Conservation (phyloP, 768 basidiomycete genomes). For the Mrakia blollopis region DNA sequence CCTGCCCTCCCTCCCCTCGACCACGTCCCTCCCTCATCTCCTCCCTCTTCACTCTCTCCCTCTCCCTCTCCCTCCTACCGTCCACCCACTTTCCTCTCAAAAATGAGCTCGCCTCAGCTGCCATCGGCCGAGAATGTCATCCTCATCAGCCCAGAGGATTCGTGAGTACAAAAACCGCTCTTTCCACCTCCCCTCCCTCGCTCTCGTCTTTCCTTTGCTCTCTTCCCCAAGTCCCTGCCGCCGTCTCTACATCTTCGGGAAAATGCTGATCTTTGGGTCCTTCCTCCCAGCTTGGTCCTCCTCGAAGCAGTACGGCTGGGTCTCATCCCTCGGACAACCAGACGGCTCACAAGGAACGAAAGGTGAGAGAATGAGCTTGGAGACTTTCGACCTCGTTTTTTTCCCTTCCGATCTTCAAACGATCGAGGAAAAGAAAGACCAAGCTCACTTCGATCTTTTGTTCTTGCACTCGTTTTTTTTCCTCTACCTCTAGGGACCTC, state of each 20-base stretch:
- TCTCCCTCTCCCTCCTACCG: not conserved
- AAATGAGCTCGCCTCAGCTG: slow-evolving; percentile 35
- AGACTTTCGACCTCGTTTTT: not conserved
- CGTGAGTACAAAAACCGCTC: slow-evolving; percentile 39
- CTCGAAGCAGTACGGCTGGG: slow-evolving; percentile 41
- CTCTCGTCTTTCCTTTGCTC: not conserved
- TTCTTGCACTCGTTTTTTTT: not conserved
- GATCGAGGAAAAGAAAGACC: too few relatives aligned
- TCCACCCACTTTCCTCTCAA: not conserved
- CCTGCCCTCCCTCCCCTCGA: not conserved
- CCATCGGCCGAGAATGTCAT: slow-evolving; percentile 41
- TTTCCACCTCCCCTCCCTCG: not conserved
- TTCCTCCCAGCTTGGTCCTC: slow-evolving; percentile 37
- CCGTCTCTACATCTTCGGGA: not conserved
- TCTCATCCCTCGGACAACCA: slow-evolving; percentile 40
- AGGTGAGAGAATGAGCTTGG: too few relatives aligned
- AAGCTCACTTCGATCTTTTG: not conserved
- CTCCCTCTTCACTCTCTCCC: not conserved
- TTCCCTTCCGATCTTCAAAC: not conserved
- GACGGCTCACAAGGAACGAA: slow-evolving; percentile 36
- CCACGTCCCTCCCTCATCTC: not conserved
- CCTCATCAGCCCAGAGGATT: slow-evolving; percentile 40
- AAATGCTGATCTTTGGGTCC: not conserved
- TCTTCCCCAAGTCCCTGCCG: too few relatives aligned
- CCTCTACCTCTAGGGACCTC: not conserved